Evolutionary conservation across 306 rosid species (phyloP).

Genomic region (Quercus engelmannii): DNA sequence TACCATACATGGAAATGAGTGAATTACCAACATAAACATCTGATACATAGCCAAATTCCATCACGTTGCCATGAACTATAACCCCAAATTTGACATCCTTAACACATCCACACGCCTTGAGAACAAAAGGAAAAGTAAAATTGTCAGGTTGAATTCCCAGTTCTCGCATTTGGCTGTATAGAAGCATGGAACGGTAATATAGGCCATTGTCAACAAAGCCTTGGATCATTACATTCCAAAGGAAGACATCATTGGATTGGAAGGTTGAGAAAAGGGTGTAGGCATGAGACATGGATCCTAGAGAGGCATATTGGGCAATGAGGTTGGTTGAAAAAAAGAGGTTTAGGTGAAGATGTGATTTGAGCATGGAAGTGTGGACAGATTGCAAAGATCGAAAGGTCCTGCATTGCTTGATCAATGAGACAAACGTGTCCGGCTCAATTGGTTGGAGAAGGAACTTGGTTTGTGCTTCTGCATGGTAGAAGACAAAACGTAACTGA

Average conservation of each 20-base stretch:
- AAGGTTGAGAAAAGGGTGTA: constrained; percentile 30
- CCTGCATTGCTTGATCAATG: constrained; percentile 23
- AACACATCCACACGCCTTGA: constrained; percentile 35
- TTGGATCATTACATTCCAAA: constrained; percentile 45
- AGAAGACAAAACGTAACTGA: not conserved
- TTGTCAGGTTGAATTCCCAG: constrained; percentile 25
- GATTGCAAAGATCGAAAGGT: constrained; percentile 30
- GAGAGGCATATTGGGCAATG: constrained; percentile 28
- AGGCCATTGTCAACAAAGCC: constrained; percentile 35
- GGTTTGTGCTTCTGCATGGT: not conserved
- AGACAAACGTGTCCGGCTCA: constrained; percentile 15
- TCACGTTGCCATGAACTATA: constrained; percentile 23
- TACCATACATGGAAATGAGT: constrained; percentile 33
- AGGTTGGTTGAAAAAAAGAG: constrained; percentile 45
- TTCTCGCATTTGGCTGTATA: constrained; percentile 29
- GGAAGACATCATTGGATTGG: constrained; percentile 21
- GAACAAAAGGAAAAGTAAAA: constrained; percentile 38
- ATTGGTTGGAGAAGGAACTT: not conserved
- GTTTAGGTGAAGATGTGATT: constrained; percentile 30
- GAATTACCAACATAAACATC: constrained; percentile 36
- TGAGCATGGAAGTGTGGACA: constrained; percentile 34
- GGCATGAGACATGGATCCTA: constrained; percentile 34
- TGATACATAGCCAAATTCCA: constrained; percentile 17
- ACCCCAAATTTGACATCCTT: constrained; percentile 12
- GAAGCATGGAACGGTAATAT: constrained; percentile 15